Percentiles rank a stretch among this genome's conserved stretches.
Evolutionary conservation across 148 eudicot species (phyloP).

Genomic region (Silene latifolia): DNA sequence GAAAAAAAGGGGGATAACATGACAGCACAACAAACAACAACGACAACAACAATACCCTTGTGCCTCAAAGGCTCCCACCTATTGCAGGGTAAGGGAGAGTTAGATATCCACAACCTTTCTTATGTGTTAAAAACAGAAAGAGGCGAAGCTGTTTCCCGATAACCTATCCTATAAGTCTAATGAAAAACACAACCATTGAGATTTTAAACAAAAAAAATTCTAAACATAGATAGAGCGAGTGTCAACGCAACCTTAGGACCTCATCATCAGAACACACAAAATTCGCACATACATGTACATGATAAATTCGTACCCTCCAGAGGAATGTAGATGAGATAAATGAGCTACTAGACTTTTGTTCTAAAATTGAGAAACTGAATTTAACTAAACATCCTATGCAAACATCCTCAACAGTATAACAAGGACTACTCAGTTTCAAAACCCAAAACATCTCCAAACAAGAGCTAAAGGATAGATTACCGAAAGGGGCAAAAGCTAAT

Average conservation of each 20-base stretch:
- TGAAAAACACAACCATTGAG: too few relatives aligned
- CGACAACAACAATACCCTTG: too few relatives aligned
- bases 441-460: conserved; percentile 8
- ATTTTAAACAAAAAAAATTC: too few relatives aligned
- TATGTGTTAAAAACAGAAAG: too few relatives aligned
- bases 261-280: background rate
- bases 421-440: conserved; percentile 12
- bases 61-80: too few relatives aligned
- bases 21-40: background rate
- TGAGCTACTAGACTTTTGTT: background rate
- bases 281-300: background rate
- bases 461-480: conserved; percentile 4
- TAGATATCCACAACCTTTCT: too few relatives aligned
- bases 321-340: background rate
- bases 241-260: background rate
- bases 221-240: too few relatives aligned
- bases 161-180: too few relatives aligned
- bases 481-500: conserved; percentile 12
- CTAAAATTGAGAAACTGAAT: background rate
- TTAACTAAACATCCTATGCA: background rate
- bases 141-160: too few relatives aligned
- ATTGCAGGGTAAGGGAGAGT: too few relatives aligned
- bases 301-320: background rate
- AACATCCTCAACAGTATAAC: conserved; percentile 4
- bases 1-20: background rate